Conservation (phyloP, 371 early-diverging fungal species). For the Lichtheimia ramosa region DNA sequence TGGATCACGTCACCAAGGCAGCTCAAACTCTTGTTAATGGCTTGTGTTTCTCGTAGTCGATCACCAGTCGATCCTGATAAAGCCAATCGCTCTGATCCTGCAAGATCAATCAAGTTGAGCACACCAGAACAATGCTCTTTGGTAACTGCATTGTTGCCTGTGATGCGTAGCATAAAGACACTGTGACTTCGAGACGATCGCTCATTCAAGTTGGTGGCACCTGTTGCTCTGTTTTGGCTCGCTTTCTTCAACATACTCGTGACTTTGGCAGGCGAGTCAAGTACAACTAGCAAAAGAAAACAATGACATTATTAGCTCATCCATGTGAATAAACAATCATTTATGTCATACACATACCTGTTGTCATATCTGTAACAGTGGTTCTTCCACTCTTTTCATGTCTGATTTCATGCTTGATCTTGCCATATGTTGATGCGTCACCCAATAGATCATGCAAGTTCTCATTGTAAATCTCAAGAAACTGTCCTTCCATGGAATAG, state of each 20-base stretch:
- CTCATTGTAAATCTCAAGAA: slow-evolving; percentile 96
- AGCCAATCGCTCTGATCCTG: slow-evolving; percentile 95
- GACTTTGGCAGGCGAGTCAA: slow-evolving; percentile 75
- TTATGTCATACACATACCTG: slow-evolving; percentile 34
- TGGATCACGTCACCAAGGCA: slow-evolving; percentile 94
- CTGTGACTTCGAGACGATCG: slow-evolving; percentile 96
- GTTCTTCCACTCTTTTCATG: slow-evolving; percentile 77
- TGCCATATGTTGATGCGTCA: slow-evolving; percentile 35
- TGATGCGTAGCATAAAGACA: slow-evolving; percentile 83
- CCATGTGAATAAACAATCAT: slow-evolving; percentile 1
- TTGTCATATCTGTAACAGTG: slow-evolving; percentile 74
- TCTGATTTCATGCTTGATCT: slow-evolving; percentile 80
- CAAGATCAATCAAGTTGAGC: slow-evolving; percentile 94
- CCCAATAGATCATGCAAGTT: slow-evolving; percentile 72
- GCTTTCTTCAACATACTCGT: slow-evolving; percentile 73
- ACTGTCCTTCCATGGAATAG: slow-evolving; percentile 85
- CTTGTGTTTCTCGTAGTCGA: slow-evolving; percentile 92
- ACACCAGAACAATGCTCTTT: slow-evolving; percentile 74
- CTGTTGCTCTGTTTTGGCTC: slow-evolving; percentile 82
- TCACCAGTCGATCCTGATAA: slow-evolving; percentile 90
- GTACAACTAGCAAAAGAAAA: slow-evolving; percentile 29
- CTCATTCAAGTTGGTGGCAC: slow-evolving; percentile 92
- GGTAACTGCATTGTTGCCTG: slow-evolving; percentile 72
- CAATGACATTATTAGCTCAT: neutral
- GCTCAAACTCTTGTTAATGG: slow-evolving; percentile 96